A percentile compares a stretch with the other conserved stretches of the same genome.
These are phyloP conservation scores for Phytophthora constricta DNA, from an alignment of 352 stramenopile genomes.

Conservation along the genomic window DNA sequence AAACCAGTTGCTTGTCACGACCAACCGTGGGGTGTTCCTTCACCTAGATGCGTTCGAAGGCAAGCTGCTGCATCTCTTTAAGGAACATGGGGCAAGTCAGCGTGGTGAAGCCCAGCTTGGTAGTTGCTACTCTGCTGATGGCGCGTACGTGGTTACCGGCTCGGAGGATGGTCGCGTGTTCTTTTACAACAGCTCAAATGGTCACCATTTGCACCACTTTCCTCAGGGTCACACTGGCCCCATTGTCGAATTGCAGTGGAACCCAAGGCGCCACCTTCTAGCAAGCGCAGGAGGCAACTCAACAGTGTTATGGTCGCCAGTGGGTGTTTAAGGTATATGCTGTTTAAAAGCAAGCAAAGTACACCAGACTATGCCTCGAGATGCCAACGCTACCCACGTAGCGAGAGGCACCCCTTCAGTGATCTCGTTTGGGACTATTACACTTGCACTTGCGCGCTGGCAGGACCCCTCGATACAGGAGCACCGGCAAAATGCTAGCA, in stretches of 20 bases:
- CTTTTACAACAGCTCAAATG: constrained; percentile 67
- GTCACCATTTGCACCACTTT: constrained; percentile 65
- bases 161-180: constrained; percentile 78
- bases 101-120: constrained; percentile 58
- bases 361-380: no score
- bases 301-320: constrained; percentile 75
- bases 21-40: constrained; percentile 81
- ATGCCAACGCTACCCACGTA: no score
- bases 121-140: constrained; percentile 74
- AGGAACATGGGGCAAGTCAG: constrained; percentile 50
- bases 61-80: constrained; percentile 77
- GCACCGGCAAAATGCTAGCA: no score
- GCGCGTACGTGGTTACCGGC: constrained; percentile 74
- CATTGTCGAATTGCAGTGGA: constrained; percentile 79
- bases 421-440: no score
- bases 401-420: no score
- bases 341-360: no score
- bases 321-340: constrained; percentile 24
- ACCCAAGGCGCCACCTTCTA: constrained; percentile 84
- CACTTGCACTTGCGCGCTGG: no score
- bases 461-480: no score
- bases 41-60: constrained; percentile 89
- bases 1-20: constrained; percentile 85
- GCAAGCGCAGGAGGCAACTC: constrained; percentile 76
- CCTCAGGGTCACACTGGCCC: constrained; percentile 67